phyloP scores from a whole-genome alignment of 345 rosid genomes.

The Eucalyptus regnans region DNA sequence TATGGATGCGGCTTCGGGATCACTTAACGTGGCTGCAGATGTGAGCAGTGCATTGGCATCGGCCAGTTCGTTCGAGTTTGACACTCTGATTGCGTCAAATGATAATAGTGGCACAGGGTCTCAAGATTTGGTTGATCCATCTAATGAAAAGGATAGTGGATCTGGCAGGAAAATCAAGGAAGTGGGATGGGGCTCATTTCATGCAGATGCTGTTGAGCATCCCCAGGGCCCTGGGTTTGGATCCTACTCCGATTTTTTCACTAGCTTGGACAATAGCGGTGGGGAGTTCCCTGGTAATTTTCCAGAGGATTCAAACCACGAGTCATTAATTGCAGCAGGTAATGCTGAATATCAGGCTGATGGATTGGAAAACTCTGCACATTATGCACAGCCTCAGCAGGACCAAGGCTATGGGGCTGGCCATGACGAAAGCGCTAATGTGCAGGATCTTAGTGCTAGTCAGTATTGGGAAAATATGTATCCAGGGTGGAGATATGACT shows the following conservation, averaged over 20 bases:
- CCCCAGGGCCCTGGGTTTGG: constrained; percentile 50
- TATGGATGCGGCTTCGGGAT: not conserved
- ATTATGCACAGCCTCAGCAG: constrained; percentile 20
- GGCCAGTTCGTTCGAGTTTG: constrained; percentile 4
- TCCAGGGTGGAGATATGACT: constrained; percentile 90
- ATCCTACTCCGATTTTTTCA: constrained; percentile 70
- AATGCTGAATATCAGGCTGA: constrained; percentile 3
- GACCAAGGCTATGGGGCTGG: constrained; percentile 17
- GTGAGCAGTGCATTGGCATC: constrained; percentile 1
- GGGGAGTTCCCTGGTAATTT: constrained; percentile 23
- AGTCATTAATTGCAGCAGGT: not conserved
- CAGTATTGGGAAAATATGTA: constrained; percentile 73
- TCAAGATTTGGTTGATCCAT: constrained; percentile 9
- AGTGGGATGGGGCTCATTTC: constrained; percentile 84
- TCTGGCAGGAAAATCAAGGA: constrained; percentile 47
- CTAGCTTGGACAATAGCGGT: constrained; percentile 27
- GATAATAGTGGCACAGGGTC: constrained; percentile 3
- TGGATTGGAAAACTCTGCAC: constrained; percentile 19
- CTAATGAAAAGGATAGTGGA: constrained; percentile 14
- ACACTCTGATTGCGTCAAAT: not conserved
- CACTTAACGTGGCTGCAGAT: not conserved
- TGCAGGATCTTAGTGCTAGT: constrained; percentile 34
- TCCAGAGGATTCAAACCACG: constrained; percentile 8
- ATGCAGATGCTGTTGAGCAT: constrained; percentile 31
- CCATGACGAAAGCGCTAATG: constrained; percentile 17